Evolutionary conservation across 768 basidiomycete genomes (phyloP).

Genomic region (Artomyces pyxidatus): DNA sequence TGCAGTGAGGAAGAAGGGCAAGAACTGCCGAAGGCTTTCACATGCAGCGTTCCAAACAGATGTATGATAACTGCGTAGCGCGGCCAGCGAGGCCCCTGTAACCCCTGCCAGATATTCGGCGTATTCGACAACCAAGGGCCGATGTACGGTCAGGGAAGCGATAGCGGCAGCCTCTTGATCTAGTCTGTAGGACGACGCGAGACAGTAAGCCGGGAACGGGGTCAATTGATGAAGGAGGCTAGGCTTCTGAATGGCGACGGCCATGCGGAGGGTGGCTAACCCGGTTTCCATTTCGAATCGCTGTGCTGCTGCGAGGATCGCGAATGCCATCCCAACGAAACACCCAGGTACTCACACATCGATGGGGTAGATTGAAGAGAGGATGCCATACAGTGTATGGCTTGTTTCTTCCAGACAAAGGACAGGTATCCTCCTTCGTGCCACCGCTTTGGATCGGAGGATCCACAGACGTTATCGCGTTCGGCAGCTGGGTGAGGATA

Average conservation of each 20-base stretch:
- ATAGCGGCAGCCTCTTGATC: too few relatives aligned
- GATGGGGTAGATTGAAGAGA: not conserved
- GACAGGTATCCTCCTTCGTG: not conserved
- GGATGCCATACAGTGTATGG: not conserved
- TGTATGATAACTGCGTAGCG: too few relatives aligned
- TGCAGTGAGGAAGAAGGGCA: too few relatives aligned
- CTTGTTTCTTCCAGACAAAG: not conserved
- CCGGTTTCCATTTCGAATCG: not conserved
- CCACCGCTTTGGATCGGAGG: too few relatives aligned
- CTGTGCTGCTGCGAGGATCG: not conserved
- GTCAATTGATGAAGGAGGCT: not conserved
- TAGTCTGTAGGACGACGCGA: not conserved
- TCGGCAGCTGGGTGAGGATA: constrained; percentile 2
- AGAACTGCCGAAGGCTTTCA: too few relatives aligned
- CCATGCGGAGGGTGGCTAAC: not conserved
- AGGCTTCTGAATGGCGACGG: not conserved
- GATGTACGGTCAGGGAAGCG: too few relatives aligned
- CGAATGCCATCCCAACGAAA: not conserved
- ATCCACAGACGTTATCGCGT: not conserved
- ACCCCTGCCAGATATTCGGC: too few relatives aligned
- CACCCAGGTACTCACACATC: not conserved
- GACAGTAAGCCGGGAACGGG: not conserved
- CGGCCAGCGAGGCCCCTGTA: too few relatives aligned
- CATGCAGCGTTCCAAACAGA: too few relatives aligned
- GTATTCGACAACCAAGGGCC: too few relatives aligned